Evolutionary conservation across 371 early-diverging fungal genomes (phyloP).

Genomic region (Mucor piriformis): DNA sequence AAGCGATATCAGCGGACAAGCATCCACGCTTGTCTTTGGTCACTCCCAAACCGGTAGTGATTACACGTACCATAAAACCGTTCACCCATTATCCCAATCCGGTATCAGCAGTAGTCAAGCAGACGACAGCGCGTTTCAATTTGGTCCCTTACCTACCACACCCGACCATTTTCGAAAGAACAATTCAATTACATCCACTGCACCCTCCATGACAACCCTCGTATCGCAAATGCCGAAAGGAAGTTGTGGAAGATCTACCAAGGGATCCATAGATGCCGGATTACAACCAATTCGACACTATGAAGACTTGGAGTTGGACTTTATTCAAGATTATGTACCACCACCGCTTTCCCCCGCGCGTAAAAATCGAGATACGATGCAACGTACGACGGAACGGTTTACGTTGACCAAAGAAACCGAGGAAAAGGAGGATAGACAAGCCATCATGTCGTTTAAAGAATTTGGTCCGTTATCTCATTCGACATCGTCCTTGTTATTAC

Average conservation of each 20-base stretch:
- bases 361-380: conserved; percentile 3
- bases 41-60: conserved; percentile 18
- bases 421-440: neutral
- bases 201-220: conserved; percentile 18
- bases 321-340: conserved; percentile 1
- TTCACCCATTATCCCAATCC: conserved; percentile 22
- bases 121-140: conserved; percentile 19
- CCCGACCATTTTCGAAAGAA: conserved; percentile 9
- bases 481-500: neutral
- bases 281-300: conserved; percentile 1
- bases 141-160: conserved; percentile 19
- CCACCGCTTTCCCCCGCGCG: conserved; percentile 13
- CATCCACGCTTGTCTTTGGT: conserved; percentile 8
- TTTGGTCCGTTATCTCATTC: neutral
- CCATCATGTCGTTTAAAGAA: neutral
- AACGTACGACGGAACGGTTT: neutral
- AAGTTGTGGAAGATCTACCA: neutral
- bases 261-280: neutral
- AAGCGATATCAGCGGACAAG: conserved; percentile 15
- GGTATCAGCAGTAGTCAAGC: conserved; percentile 1
- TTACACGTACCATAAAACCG: neutral
- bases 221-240: conserved; percentile 9
- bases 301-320: neutral
- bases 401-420: neutral
- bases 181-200: conserved; percentile 17